These are phyloP conservation scores for Blastobotrys robertii DNA, from an alignment of 805 yeast species.

Conservation along the genomic window DNA sequence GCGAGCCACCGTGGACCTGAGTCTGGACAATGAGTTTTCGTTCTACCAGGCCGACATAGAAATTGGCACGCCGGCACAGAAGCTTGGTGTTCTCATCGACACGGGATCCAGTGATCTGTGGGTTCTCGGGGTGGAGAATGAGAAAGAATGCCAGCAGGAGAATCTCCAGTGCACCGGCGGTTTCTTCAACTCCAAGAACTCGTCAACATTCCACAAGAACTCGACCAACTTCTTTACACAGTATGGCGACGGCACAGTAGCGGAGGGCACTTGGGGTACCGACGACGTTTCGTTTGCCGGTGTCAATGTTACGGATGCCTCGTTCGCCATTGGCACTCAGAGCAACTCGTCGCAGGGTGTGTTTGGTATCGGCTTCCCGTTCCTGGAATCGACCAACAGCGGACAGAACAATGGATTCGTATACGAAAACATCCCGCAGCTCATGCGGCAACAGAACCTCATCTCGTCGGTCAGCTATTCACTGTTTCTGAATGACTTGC, in stretches of 20 bases:
- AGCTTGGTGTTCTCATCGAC: constrained; percentile 48
- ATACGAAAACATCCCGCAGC: constrained; percentile 59
- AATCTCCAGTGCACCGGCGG: constrained; percentile 17
- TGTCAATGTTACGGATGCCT: constrained; percentile 34
- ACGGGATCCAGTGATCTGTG: constrained; percentile 74
- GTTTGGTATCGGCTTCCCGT: constrained; percentile 15
- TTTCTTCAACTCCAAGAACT: constrained; percentile 23
- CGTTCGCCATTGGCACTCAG: constrained; percentile 35
- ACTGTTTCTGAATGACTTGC: constrained; percentile 32
- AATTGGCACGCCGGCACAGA: constrained; percentile 50
- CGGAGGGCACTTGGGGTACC: constrained; percentile 51
- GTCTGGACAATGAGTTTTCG: neutral
- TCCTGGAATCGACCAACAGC: constrained; percentile 10
- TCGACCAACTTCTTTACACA: constrained; percentile 18
- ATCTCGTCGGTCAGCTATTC: constrained; percentile 37
- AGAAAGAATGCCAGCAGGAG: constrained; percentile 32
- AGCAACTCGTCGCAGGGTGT: constrained; percentile 41
- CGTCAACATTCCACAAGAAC: constrained; percentile 21
- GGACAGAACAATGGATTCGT: constrained; percentile 3
- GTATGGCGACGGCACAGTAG: constrained; percentile 38
- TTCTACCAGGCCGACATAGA: constrained; percentile 25
- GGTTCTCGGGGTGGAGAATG: constrained; percentile 43
- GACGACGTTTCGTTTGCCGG: constrained; percentile 51
- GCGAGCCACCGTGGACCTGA: neutral
- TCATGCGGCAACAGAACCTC: constrained; percentile 39